Base-by-base conservation (phyloP, 768 basidiomycete genomes). In the Pulveroboletus sp. region DNA sequence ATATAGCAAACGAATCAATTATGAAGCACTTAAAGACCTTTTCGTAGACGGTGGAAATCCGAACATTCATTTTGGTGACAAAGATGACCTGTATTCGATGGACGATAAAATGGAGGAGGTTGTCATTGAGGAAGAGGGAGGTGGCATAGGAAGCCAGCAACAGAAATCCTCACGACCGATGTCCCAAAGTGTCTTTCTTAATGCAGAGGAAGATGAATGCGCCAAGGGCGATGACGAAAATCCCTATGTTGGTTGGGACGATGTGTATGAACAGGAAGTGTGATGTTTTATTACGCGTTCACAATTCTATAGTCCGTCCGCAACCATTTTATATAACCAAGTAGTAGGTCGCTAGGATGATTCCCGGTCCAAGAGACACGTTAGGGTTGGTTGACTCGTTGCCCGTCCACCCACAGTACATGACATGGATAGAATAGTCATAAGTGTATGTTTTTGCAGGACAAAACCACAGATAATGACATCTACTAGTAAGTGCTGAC, bases 1-100 rank as follows among this genome's bases (percentile, higher is more conserved):
- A 62, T 93, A 93, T 69, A 92, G 89, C 70, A 90, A 90, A 62
- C 82, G 91, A 45, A 94, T 95, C 70, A 96, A 96, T 66, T 96
- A 95, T 65, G 86, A 89, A 57, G 91, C 89, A 0, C 79, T 94
- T 46, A 86, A 88, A 57, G 80, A 81, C 49, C 76, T 95, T 10
- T 90, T 94, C 64, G 72, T 78, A 27, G 80, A 81, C 12, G 59
- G 69, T 40, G 47, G 44, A 27, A 39, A 52, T 39, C 51, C 57
- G 15, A 33, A 47, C 43, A 50, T 63, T 33, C 55, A 58, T 24
- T 43, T 61, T 7, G 80, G 76, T 50, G 76, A 73, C 37, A 73
- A 74, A 53, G 73, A 71, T 27, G 71, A 76, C 48, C 64, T 84
- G 36, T 83, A 82, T 59, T 77, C 73, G 17, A 75, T 79, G 56